Evolutionary conservation across 2,329 filamentous ascomycete species (phyloP), one percentile per base, ranked within the genome.

Genomic region (Cadophora sp.): DNA sequence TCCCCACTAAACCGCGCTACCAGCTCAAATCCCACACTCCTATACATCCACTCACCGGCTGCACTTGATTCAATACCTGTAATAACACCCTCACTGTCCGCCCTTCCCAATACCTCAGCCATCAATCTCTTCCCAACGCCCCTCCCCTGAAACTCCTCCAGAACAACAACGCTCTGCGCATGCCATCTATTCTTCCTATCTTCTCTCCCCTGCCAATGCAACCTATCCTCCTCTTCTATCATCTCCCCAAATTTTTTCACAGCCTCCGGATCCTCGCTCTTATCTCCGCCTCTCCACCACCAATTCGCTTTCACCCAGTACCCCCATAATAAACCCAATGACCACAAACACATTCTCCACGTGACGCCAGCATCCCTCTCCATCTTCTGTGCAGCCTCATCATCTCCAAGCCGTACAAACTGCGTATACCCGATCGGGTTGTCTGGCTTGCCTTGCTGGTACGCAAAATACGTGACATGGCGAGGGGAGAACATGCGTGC

Each of bases 111-210:
- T 9, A 74, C 69, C 68, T 75, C 71, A 29, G 55, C 65, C 74
- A 77, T 75, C 31, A 77, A 61, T 58, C 19, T 69, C 71, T 70
- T 75, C 59, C 76, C 75, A 60, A 75, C 67, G 1, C 73, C 73
- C 67, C 55, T 68, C 24, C 74, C 65, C 43, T 74, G 74, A 53
- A 67, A 76, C 31, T 70, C 68, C 29, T 60, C 31, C 3, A 34
- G 24, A 22, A 77, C 69, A 53, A 75, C 74, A 19, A 72, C 65
- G 65, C 70, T 73, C 68, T 70, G 66, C 19, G 65, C 69, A 72
- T 75, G 67, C 76, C 76, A 77, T 51, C 75, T 59, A 68, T 72
- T 69, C 37, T 63, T 62, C 65, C 73, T 71, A 48, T 73, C 70
- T 12, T 55, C 48, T 16, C 51, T 34, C n/a, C 26, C 31, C 12